phyloP scores from a whole-genome alignment of 805 yeast species.

The Saturnispora mendoncae region DNA sequence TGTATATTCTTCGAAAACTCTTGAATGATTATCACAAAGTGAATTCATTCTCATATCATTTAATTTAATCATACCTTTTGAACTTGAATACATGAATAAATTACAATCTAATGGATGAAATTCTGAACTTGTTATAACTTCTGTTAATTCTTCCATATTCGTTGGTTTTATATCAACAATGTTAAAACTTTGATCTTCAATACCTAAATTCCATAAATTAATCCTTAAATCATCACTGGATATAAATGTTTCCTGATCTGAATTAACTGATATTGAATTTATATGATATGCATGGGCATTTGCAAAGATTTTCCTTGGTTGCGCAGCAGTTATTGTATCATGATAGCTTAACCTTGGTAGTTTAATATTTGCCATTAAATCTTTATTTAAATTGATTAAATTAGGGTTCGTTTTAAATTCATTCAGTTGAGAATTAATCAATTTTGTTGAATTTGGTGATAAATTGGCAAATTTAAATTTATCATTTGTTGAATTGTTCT shows the following conservation, averaged over 20 bases:
- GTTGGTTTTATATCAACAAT: conserved; percentile 97
- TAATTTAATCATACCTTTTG: conserved; percentile 90
- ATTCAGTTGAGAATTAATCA: conserved; percentile 20
- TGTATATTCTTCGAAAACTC: conserved; percentile 82
- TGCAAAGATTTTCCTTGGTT: conserved; percentile 82
- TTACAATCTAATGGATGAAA: conserved; percentile 93
- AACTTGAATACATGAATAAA: conserved; percentile 87
- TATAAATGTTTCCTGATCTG: conserved; percentile 92
- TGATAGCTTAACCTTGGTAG: conserved; percentile 88
- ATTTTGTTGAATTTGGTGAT: conserved; percentile 11
- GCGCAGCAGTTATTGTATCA: conserved; percentile 90
- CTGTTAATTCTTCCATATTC: conserved; percentile 97
- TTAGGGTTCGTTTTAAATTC: conserved; percentile 22
- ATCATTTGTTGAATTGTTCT: conserved; percentile 66
- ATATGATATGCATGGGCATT: conserved; percentile 98
- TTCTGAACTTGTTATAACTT: conserved; percentile 93
- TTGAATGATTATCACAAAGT: conserved; percentile 82
- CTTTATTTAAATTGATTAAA: conserved; percentile 12
- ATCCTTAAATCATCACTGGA: conserved; percentile 91
- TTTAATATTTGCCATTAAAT: conserved; percentile 38
- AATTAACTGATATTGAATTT: conserved; percentile 87
- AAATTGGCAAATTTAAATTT: neutral
- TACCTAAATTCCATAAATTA: conserved; percentile 90
- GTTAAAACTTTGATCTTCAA: conserved; percentile 91
- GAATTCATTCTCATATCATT: conserved; percentile 97